Evolutionary conservation across 2,329 filamentous ascomycete genomes (phyloP).

Genomic region (Blastomyces gilchristii): DNA sequence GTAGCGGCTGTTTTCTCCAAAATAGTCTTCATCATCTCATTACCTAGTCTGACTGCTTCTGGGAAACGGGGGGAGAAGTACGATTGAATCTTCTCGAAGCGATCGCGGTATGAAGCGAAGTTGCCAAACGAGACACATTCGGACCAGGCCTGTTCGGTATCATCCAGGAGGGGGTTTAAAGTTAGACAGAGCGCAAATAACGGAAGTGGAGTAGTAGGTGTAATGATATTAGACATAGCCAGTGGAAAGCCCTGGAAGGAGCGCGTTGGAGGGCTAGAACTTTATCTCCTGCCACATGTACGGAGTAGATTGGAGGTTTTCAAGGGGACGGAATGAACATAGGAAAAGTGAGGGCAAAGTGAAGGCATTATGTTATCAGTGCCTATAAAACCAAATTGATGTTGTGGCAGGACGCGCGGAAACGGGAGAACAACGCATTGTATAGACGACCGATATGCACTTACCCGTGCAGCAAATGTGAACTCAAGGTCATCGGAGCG

Average conservation of each 20-base stretch:
- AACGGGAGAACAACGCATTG: background rate
- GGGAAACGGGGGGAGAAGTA: constrained; percentile 89
- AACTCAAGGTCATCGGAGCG: constrained; percentile 95
- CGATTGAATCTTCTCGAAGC: constrained; percentile 78
- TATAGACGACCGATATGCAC: constrained; percentile 16
- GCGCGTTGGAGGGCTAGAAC: background rate
- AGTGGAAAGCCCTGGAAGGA: background rate
- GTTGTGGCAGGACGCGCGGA: background rate
- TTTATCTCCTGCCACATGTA: background rate
- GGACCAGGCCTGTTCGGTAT: constrained; percentile 60
- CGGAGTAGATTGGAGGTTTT: background rate
- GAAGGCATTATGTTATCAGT: background rate
- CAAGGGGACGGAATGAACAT: background rate
- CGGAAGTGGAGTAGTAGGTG: background rate
- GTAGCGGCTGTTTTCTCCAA: constrained; percentile 57
- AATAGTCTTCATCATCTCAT: constrained; percentile 95
- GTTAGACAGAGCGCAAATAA: background rate
- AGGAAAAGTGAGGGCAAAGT: background rate
- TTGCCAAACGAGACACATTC: constrained; percentile 85
- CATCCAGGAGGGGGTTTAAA: background rate
- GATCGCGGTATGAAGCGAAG: constrained; percentile 84
- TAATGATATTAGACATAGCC: background rate
- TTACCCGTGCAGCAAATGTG: constrained; percentile 77
- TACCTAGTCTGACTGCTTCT: constrained; percentile 77
- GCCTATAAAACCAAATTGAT: background rate